Evolutionary conservation across 352 stramenopile species (phyloP), one percentile per base, ranked within the genome.

Genomic region (Hyaloperonospora arabidopsidis): DNA sequence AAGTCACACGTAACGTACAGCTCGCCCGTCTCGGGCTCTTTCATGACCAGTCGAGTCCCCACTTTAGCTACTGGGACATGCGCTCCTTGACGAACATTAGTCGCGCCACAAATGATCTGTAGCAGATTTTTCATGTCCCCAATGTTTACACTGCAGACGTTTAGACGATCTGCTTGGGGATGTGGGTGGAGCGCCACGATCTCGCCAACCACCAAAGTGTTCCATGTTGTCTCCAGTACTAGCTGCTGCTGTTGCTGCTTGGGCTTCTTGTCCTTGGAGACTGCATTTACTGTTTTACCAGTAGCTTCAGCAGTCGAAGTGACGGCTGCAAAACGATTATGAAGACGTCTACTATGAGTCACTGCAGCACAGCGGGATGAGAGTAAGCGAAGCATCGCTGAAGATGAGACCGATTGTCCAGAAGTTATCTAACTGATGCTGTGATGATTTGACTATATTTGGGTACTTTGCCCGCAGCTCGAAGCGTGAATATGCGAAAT

Each of bases 91-190:
- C 65, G 65, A 19, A 83, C 74, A 38, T 91, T 91, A 2, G 76
- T 63, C 5, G 80, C 77, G 13, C 80, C 80, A 28, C 77, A 91
- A 49, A 91, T 77, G 59, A 91, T 91, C 65, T 87, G 77, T 39
- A 91, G 51, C 53, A 84, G 54, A 44, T 73, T 72, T 6, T 79
- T 66, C 23, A 63, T 59, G 55, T 86, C 72, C 15, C 76, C 77
- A 19, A 87, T 57, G 54, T 86, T 65, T 25, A 91, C 76, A 34
- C 72, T 55, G 56, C 77, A 91, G 21, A 91, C 60, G 50, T 84
- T 84, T 15, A 90, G 59, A 6, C 75, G 74, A 35, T 87, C 76
- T 0, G 80, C 80, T 41, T 76, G 63, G 17, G 80, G 80, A 52
- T 90, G 80, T 45, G 70, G 34, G 36, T 74, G 57, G 36, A 86